Evolutionary conservation across 768 basidiomycete genomes (phyloP).

Genomic region (Suillus spraguei): DNA sequence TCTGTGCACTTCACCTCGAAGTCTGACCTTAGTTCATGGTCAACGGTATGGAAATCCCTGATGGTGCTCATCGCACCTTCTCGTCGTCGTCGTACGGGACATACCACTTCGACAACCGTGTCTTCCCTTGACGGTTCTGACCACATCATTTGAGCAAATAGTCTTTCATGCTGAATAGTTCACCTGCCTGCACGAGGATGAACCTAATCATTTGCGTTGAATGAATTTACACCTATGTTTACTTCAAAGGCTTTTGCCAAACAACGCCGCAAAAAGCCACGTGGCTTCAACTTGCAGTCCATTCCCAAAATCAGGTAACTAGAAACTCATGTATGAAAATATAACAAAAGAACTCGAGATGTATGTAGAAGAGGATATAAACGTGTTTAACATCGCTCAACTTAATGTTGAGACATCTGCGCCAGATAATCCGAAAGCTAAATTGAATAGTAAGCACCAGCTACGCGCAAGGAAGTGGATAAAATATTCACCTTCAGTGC

Average conservation of each 20-base stretch:
- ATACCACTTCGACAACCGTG: slow-evolving; percentile 97
- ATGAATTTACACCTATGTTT: slow-evolving; percentile 12
- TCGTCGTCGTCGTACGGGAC: slow-evolving; percentile 99
- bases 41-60: neutral
- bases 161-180: neutral
- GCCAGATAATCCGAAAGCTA: slow-evolving; percentile 71
- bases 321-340: slow-evolving; percentile 1
- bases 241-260: slow-evolving; percentile 17
- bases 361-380: slow-evolving; percentile 1
- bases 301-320: slow-evolving; percentile 1
- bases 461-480: neutral
- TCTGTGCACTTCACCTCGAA: slow-evolving; percentile 95
- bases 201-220: slow-evolving; percentile 71
- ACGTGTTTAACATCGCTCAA: neutral
- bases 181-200: slow-evolving; percentile 88
- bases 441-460: slow-evolving; percentile 6
- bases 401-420: slow-evolving; percentile 57
- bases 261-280: slow-evolving; percentile 11
- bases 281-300: neutral
- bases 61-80: slow-evolving; percentile 61
- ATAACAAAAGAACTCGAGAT: neutral
- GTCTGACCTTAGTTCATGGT: slow-evolving; percentile 62
- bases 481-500: slow-evolving; percentile 71
- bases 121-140: slow-evolving; percentile 98
- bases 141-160: slow-evolving; percentile 7